Conservation (phyloP, 768 basidiomycete species). For the Kwoniella newhampshirensis region DNA sequence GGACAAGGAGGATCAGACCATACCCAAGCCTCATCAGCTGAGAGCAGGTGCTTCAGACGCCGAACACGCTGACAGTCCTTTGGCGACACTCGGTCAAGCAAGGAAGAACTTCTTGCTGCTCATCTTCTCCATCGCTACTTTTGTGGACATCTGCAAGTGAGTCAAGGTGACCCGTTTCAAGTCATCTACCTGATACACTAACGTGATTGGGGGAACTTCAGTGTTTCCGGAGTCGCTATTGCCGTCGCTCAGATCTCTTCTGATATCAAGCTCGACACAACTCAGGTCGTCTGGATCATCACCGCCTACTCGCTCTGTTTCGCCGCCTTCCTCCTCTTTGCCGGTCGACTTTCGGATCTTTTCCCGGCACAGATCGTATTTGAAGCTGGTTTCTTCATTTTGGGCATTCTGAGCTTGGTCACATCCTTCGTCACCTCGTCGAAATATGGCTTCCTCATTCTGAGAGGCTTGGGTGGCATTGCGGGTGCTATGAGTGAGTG, state of each 20-base stretch:
- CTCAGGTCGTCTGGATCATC: slow-evolving; percentile 46
- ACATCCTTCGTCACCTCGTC: slow-evolving; percentile 57
- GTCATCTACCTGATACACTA: too few relatives aligned
- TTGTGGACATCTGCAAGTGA: slow-evolving; percentile 29
- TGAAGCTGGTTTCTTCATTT: slow-evolving; percentile 54
- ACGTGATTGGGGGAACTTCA: slow-evolving; percentile 49
- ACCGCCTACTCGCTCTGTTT: slow-evolving; percentile 39
- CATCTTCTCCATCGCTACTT: slow-evolving; percentile 30
- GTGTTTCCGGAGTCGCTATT: slow-evolving; percentile 57
- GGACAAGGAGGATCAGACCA: slow-evolving; percentile 1
- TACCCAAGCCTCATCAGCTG: not conserved
- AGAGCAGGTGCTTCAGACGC: slow-evolving; percentile 2
- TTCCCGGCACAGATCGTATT: slow-evolving; percentile 55
- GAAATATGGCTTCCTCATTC: slow-evolving; percentile 59
- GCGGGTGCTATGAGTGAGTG: slow-evolving; percentile 57
- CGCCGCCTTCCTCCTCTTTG: slow-evolving; percentile 46
- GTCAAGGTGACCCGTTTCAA: too few relatives aligned
- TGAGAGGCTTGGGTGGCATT: slow-evolving; percentile 61
- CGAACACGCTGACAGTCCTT: slow-evolving; percentile 12
- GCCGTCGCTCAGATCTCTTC: slow-evolving; percentile 41
- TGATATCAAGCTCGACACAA: slow-evolving; percentile 33
- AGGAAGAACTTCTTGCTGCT: slow-evolving; percentile 28
- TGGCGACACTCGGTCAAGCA: slow-evolving; percentile 20
- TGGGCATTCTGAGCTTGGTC: slow-evolving; percentile 58
- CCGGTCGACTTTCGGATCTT: slow-evolving; percentile 46